Percentiles rank a stretch among this genome's conserved stretches.
These are phyloP conservation scores for Paramecium caudatum DNA, from an alignment of 73 alveolate species.

Conservation along the genomic window DNA sequence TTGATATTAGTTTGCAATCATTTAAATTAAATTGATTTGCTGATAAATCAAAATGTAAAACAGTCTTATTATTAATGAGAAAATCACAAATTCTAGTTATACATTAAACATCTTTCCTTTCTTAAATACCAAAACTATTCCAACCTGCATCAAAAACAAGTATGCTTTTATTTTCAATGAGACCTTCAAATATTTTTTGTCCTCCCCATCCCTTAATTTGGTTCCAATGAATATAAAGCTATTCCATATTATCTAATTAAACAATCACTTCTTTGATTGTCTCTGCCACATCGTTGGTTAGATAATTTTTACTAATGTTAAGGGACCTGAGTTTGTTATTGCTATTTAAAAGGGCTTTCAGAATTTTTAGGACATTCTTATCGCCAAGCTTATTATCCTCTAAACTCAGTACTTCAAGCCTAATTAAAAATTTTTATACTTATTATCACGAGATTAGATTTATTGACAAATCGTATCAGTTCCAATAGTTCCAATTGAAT, in stretches of 20 bases:
- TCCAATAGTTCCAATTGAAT: constrained; percentile 53
- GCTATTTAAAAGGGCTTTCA: constrained; percentile 56
- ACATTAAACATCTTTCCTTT: constrained; percentile 33
- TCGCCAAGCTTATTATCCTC: constrained; percentile 77
- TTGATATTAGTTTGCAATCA: constrained; percentile 73
- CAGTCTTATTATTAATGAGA: constrained; percentile 35
- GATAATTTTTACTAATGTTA: constrained; percentile 62
- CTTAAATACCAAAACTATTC: constrained; percentile 67
- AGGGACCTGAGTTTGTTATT: constrained; percentile 59
- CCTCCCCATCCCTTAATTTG: constrained; percentile 77
- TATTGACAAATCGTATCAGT: constrained; percentile 57
- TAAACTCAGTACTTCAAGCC: constrained; percentile 64
- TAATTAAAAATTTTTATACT: background rate
- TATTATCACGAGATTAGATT: constrained; percentile 53
- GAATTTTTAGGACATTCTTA: constrained; percentile 15
- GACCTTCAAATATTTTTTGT: constrained; percentile 69
- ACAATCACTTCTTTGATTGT: constrained; percentile 14
- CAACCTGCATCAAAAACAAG: constrained; percentile 75
- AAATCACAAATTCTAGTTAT: constrained; percentile 69
- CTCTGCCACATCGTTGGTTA: constrained; percentile 51
- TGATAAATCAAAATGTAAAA: constrained; percentile 77
- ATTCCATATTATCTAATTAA: constrained; percentile 42
- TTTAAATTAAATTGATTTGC: constrained; percentile 60
- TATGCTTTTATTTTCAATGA: constrained; percentile 73
- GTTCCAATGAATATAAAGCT: constrained; percentile 79